phyloP scores from a whole-genome alignment of 192 early-diverging fungal genomes.

The Coemansia sp. region DNA sequence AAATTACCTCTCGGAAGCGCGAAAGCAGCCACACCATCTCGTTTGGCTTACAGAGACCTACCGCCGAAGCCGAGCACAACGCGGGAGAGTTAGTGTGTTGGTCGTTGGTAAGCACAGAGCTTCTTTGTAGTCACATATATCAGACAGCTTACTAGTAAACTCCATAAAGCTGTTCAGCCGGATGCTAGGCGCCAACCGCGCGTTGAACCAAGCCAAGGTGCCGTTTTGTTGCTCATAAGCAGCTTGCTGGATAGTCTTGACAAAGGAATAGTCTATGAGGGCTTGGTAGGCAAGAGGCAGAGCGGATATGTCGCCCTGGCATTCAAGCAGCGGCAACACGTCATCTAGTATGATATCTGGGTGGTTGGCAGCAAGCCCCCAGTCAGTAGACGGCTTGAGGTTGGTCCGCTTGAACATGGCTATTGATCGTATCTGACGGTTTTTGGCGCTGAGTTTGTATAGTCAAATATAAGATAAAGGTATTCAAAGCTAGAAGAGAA shows the following conservation, averaged over 20 bases:
- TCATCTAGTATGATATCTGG: slow-evolving; percentile 22
- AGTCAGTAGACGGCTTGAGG: not conserved
- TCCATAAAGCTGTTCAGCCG: slow-evolving; percentile 16
- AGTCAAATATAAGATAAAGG: not conserved
- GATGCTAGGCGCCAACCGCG: not conserved
- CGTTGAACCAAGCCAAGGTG: slow-evolving; percentile 36
- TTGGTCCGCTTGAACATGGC: slow-evolving; percentile 24
- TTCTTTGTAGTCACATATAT: not conserved
- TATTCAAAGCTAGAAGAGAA: no score
- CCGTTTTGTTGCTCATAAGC: slow-evolving; percentile 1
- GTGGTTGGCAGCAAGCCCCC: slow-evolving; percentile 23
- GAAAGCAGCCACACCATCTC: slow-evolving; percentile 40
- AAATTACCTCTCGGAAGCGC: slow-evolving; percentile 27
- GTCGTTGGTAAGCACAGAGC: no score
- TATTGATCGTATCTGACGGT: not conserved
- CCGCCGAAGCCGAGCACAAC: not conserved
- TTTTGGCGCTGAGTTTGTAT: not conserved
- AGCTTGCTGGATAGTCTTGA: slow-evolving; percentile 16
- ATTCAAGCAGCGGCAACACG: slow-evolving; percentile 16
- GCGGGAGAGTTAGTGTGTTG: not conserved
- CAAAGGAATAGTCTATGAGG: slow-evolving; percentile 15
- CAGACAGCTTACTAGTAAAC: slow-evolving; percentile 20
- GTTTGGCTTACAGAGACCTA: slow-evolving; percentile 27
- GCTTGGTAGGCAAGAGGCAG: slow-evolving; percentile 30
- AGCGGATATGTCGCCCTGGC: slow-evolving; percentile 15